Base-by-base conservation (phyloP, 345 rosid genomes). In the Durio zibethinus region DNA sequence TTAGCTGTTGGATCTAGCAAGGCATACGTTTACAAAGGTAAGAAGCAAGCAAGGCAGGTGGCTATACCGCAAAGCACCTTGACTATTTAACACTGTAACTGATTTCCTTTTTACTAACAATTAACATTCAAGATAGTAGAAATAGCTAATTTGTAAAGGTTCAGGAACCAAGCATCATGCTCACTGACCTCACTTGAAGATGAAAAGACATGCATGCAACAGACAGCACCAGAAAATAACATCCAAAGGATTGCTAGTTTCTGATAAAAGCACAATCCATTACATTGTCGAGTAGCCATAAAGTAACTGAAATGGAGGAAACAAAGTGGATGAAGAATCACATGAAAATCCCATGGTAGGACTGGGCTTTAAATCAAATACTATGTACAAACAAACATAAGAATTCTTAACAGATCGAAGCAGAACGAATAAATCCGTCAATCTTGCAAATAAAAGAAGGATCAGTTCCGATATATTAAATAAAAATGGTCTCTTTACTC, bases 181-280 rank as follows among this genome's bases (percentile, higher is more conserved):
- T 27, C 10, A 63, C 82, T 54, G 27, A 79, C 86, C 86, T 79
- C 66, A 56, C 43, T 81, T 73, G 79, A 68, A 68, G 78, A 64
- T 6, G 83, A 82, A 9, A 63, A 62, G 60, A 20, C 56, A 27
- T 56, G 53, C 20, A 60, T 70, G 45, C 29, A 57, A 56, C 45
- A 72, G 73, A 74, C 78, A 70, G 69, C 42, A 61, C 66, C 64
- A 23, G 66, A 20, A 29, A 73, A 74, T 16, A 85, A 1, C 36
- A 85, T 76, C 77, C 82, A 78, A 59, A 83, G 20, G 35, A 81
- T 80, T 72, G 70, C 73, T 35, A 74, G 35, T 45, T 42, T 79
- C 67, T 31, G 76, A 54, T 2, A 42, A 45, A 73, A 25, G 69
- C 40, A 16, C 31, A 80, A 56, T 29, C 7, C 31, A 66, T 21